These are phyloP conservation scores for Chrysoporthe puriensis DNA, from an alignment of 2,329 filamentous ascomycete genomes.

Conservation along the genomic window DNA sequence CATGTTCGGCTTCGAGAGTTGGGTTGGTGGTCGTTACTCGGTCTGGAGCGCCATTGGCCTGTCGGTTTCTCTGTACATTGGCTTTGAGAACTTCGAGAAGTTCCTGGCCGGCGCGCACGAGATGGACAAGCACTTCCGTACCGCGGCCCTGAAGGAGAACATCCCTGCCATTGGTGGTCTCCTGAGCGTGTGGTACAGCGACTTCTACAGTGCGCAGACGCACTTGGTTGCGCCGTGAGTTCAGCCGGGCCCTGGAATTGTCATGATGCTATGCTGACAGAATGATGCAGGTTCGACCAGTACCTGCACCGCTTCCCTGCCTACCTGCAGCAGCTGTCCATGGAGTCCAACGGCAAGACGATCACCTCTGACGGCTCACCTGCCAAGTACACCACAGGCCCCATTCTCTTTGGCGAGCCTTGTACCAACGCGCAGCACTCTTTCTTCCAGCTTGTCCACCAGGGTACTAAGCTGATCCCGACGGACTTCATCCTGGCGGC, in stretches of 20 bases:
- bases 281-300: conserved; percentile 79
- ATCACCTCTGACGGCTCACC: conserved; percentile 87
- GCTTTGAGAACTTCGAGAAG: conserved; percentile 96
- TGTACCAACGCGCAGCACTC: conserved; percentile 99
- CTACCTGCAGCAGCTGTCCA: conserved; percentile 97
- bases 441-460: conserved; percentile 99
- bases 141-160: conserved; percentile 89
- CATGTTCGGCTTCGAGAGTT: conserved; percentile 99
- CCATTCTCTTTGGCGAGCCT: conserved; percentile 96
- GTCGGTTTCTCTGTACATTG: conserved; percentile 92
- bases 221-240: conserved; percentile 93
- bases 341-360: conserved; percentile 99
- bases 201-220: conserved; percentile 98
- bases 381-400: conserved; percentile 94
- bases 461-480: conserved; percentile 98
- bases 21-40: conserved; percentile 97
- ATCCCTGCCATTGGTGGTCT: conserved; percentile 92
- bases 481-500: conserved; percentile 97
- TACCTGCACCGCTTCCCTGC: conserved; percentile 99
- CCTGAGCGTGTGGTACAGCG: conserved; percentile 96
- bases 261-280: conserved; percentile 23
- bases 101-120: conserved; percentile 93
- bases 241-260: conserved; percentile 1
- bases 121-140: conserved; percentile 98
- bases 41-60: conserved; percentile 99